These are phyloP conservation scores for Tetrapisispora nanseiensis DNA, from an alignment of 805 yeast genomes.

Conservation along the genomic window DNA sequence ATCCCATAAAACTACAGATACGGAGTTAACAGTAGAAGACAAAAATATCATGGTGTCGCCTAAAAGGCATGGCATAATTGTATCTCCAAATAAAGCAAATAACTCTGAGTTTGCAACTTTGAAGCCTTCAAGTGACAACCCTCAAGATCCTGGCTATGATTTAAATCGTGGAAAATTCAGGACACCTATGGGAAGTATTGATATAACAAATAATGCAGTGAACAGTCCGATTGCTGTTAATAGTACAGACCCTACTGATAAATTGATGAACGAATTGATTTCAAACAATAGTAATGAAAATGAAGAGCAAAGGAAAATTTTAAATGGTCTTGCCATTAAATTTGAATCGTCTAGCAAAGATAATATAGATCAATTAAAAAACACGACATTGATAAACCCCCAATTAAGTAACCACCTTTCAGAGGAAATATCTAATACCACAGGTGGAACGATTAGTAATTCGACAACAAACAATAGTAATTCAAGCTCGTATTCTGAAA, in stretches of 20 bases:
- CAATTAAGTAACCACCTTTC: not conserved
- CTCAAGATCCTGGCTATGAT: not conserved
- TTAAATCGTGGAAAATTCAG: not conserved
- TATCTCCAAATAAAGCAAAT: not conserved
- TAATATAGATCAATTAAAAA: not conserved
- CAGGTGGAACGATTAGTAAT: not conserved
- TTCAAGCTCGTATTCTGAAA: not conserved
- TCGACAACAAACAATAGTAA: not conserved
- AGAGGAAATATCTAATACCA: not conserved
- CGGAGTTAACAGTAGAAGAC: not conserved
- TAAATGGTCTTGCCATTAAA: not conserved
- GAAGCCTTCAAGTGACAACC: too few relatives aligned
- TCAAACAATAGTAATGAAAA: not conserved
- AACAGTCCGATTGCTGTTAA: slow-evolving; percentile 7
- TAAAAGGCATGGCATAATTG: slow-evolving; percentile 3
- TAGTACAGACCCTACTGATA: too few relatives aligned
- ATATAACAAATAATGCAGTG: slow-evolving; percentile 4
- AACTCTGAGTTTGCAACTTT: not conserved
- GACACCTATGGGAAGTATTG: slow-evolving; percentile 5
- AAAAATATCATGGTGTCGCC: slow-evolving; percentile 1
- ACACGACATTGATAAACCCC: not conserved
- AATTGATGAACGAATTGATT: not conserved
- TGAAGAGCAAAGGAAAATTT: not conserved
- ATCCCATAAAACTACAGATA: too few relatives aligned
- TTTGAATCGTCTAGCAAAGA: not conserved